Percentiles rank a stretch among this genome's conserved stretches.
Evolutionary conservation across 169 alveolate species (phyloP).

Genomic region (Amoebophrya sp.): DNA sequence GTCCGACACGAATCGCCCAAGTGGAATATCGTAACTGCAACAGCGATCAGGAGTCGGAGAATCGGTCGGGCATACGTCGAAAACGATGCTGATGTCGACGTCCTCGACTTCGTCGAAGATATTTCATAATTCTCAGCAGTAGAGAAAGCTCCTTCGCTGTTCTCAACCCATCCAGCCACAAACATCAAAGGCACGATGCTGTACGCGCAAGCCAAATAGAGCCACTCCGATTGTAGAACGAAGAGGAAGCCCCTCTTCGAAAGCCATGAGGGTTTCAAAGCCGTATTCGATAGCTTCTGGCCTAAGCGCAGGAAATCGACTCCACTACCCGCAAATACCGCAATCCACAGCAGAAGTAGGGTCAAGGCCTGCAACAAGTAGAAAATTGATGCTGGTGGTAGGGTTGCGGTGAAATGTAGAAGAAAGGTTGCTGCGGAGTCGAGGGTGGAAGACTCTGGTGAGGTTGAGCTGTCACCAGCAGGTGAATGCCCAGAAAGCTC

Average conservation of each 20-base stretch:
- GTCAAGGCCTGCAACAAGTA: background rate
- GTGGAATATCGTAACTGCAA: slow-evolving; percentile 25
- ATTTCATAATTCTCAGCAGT: background rate
- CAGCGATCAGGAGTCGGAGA: background rate
- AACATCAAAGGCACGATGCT: slow-evolving; percentile 32
- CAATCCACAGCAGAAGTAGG: background rate
- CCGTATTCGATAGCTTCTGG: background rate
- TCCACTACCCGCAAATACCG: background rate
- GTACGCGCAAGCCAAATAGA: background rate
- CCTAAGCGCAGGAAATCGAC: background rate
- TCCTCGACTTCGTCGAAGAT: background rate
- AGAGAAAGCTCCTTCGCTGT: background rate
- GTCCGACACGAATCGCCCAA: slow-evolving; percentile 15
- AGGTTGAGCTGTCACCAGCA: too few relatives aligned
- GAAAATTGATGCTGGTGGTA: background rate
- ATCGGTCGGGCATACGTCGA: background rate
- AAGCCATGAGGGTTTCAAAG: background rate
- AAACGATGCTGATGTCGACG: background rate
- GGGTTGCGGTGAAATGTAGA: too few relatives aligned
- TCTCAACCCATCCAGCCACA: background rate
- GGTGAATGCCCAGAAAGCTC: too few relatives aligned
- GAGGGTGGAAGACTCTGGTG: too few relatives aligned
- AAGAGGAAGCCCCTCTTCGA: background rate
- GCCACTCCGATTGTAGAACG: background rate
- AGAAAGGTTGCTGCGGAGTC: too few relatives aligned